These are phyloP conservation scores for Ailanthus altissimus DNA, from an alignment of 345 rosid species.

Conservation along the genomic window DNA sequence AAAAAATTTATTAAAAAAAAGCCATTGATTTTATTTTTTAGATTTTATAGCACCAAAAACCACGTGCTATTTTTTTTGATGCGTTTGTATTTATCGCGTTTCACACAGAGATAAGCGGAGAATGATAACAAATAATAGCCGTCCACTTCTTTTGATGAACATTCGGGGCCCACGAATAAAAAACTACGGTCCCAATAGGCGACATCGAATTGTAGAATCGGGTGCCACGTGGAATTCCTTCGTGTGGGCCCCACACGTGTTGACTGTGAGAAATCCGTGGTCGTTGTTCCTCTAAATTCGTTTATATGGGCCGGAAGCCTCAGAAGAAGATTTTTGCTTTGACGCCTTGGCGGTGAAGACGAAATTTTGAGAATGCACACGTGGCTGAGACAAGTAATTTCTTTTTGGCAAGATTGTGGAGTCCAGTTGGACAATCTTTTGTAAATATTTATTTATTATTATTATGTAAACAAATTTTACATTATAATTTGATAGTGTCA, in stretches of 20 bases:
- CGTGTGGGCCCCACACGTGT: not conserved
- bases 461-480: too few relatives aligned
- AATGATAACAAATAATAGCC: not conserved
- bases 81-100: too few relatives aligned
- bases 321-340: not conserved
- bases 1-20: not conserved
- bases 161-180: not conserved
- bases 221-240: not conserved
- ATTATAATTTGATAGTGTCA: too few relatives aligned
- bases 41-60: not conserved
- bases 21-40: not conserved
- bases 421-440: slow-evolving; percentile 29
- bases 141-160: slow-evolving; percentile 9
- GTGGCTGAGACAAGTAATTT: slow-evolving; percentile 16
- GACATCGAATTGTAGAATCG: not conserved
- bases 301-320: too few relatives aligned
- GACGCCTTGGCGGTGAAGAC: not conserved
- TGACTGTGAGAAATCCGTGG: not conserved
- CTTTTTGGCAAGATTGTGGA: slow-evolving; percentile 16
- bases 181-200: not conserved
- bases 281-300: not conserved
- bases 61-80: not conserved
- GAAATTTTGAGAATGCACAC: not conserved
- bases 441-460: not conserved
- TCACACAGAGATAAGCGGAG: not conserved